Base-by-base conservation (phyloP, 2,329 filamentous ascomycete species). In the Curvularia eragrostidis region DNA sequence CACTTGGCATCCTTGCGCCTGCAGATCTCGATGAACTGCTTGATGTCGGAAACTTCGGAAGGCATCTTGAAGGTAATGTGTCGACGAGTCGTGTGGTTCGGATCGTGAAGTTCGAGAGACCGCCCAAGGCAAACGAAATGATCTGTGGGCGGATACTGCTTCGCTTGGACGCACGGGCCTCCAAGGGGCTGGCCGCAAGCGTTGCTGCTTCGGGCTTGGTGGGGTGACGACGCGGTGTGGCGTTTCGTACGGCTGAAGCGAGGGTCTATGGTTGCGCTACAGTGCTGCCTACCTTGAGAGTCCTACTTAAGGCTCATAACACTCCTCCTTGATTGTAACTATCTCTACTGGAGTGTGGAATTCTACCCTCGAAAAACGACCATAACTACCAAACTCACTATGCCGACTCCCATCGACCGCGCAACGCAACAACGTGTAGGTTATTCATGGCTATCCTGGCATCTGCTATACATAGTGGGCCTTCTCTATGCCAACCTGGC, bases 11-110 rank as follows among this genome's bases (percentile, higher is more conserved):
- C 96, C 87, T 97, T 96, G 82, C 95, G 91, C 84, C 94, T 91
- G 89, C 91, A 97, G 88, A 99, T 97, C 90, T 98, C 95, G 83
- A 99, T 96, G 91, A 99, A 99, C 88, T 97, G 81, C 81, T 99
- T 98, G 88, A 98, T 98, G 82, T 98, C 95, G 80, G 89, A 91
- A 82, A 97, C 90, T 91, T 98, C 93, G 79, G 88, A 87, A 89
- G 95, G 94, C 95, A 99, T 99, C 83, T 85, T 96, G 91, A 83
- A 84, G 83, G 84, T 46, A 41, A 53, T 80, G 70, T 78, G 66
- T 62, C 66, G 64, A 62, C 61, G 58, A 62, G 59, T 61, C 54
- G 62, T 64, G 54, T 48, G 56, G 48, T 53, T 62, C 58, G 58
- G 64, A 63, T 69, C 69, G 67, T 66, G 61, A 59, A 68, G 55